Evolutionary conservation across 2,329 filamentous ascomycete species (phyloP), one percentile per base, ranked within the genome.

Genomic region (Claviceps humidiphila): DNA sequence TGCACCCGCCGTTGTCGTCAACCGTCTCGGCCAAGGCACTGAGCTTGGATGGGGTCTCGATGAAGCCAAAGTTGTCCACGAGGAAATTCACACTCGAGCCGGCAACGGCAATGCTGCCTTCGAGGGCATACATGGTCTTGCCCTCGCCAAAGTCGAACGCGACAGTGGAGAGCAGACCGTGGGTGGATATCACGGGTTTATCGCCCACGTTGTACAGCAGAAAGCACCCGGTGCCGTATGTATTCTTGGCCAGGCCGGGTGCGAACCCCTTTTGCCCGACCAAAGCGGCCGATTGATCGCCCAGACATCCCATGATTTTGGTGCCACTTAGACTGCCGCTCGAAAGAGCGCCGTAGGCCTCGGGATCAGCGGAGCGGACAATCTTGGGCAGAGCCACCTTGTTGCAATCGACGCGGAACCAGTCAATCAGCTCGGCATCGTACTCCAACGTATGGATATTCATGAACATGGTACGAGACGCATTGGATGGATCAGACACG

Each of bases 391-490:
- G 72, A 48, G 75, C 75, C 54, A 91, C 69, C 64, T 89, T 89
- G 47, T 72, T 77, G 52, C 72, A 70, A 64, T 90, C 83, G 44
- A 91, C 68, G 43, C 79, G 75, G 71, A 91, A 91, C 71, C 89
- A 91, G 47, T 84, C 74, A 34, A 90, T 71, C 48, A 90, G 75
- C 50, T 77, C 75, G 47, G 85, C 77, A 61, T 88, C 85, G 65
- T 91, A 93, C 59, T 88, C 68, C 45, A 89, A 73, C 1, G 79
- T 87, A 61, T 86, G 75, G 37, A 91, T 74, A 66, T 90, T 87
- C 81, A 90, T 87, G 68, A 93, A 89, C 87, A 90, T 89, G 44
- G 87, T 91, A 58, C 87, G 74, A 3, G 84, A 88, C n/a, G 87
- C 87, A 64, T 93, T 93, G 53, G 85, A 85, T 5, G 84, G 78